Evolutionary conservation across 169 alveolate genomes (phyloP).

Genomic region (Eimeria tenella): DNA sequence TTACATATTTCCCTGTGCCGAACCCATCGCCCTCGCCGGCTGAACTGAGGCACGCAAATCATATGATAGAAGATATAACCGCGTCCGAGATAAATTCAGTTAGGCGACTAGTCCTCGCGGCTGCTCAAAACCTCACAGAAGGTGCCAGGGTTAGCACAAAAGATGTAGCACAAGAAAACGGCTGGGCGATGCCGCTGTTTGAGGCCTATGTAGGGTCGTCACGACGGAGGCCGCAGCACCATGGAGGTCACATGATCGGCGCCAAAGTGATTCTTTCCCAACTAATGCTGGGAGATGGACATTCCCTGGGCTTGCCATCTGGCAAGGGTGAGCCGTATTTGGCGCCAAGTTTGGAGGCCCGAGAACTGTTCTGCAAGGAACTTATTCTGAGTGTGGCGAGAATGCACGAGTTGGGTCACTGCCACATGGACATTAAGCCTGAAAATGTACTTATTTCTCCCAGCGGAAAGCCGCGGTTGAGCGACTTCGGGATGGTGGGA

Average conservation of each 20-base stretch:
- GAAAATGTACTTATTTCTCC: background rate
- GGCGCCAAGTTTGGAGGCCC: background rate
- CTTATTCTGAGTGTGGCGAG: background rate
- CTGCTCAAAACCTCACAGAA: background rate
- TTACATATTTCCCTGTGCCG: background rate
- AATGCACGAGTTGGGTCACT: background rate
- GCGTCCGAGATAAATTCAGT: background rate
- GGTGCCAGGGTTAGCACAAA: background rate
- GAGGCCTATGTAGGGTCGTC: background rate
- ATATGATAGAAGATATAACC: background rate
- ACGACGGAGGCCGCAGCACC: background rate
- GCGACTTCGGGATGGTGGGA: background rate
- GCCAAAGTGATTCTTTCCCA: background rate
- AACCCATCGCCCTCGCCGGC: background rate
- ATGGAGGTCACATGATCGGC: background rate
- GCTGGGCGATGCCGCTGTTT: constrained; percentile 16
- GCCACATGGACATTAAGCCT: background rate
- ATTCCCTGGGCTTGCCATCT: background rate
- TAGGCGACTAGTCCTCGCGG: background rate
- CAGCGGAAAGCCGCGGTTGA: background rate
- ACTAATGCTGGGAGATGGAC: background rate
- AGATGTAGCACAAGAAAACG: background rate
- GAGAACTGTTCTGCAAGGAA: background rate
- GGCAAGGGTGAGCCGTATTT: background rate
- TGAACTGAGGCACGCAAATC: background rate